These are phyloP conservation scores for Zymoseptoria passerinii DNA, from an alignment of 2,329 filamentous ascomycete genomes.

Conservation along the genomic window DNA sequence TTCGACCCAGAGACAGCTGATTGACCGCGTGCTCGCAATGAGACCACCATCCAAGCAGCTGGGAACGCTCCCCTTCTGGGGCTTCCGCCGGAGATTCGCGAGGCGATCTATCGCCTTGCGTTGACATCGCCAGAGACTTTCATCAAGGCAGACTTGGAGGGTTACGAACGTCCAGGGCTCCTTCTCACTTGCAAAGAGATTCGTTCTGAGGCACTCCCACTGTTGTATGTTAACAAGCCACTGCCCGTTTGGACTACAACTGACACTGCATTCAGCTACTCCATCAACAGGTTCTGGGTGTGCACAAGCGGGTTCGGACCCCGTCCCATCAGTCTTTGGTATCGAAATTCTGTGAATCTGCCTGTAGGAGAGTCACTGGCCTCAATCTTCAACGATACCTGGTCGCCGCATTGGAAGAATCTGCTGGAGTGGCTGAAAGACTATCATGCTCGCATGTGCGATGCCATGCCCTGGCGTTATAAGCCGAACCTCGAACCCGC, in stretches of 20 bases:
- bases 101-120: slow-evolving; percentile 3
- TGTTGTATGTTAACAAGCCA: background rate
- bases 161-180: slow-evolving; percentile 1
- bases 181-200: slow-evolving; percentile 5
- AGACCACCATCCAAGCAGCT: too few species aligned
- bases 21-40: too few species aligned
- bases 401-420: background rate
- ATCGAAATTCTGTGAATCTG: background rate
- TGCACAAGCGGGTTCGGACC: background rate
- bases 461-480: background rate
- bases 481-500: too few species aligned
- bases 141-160: background rate
- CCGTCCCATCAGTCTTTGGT: background rate
- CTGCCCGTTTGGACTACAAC: background rate
- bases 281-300: background rate
- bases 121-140: background rate
- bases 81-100: slow-evolving; percentile 1
- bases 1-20: too few species aligned
- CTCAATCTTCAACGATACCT: background rate
- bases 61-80: background rate
- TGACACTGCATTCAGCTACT: background rate
- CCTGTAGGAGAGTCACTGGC: background rate
- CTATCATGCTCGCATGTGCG: background rate
- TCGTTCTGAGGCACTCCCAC: slow-evolving; percentile 5
- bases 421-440: background rate